A percentile compares a stretch with the other conserved stretches of the same genome.
Evolutionary conservation across 208 protist genomes (phyloP).

Genomic region (Acanthamoeba divionensis): DNA sequence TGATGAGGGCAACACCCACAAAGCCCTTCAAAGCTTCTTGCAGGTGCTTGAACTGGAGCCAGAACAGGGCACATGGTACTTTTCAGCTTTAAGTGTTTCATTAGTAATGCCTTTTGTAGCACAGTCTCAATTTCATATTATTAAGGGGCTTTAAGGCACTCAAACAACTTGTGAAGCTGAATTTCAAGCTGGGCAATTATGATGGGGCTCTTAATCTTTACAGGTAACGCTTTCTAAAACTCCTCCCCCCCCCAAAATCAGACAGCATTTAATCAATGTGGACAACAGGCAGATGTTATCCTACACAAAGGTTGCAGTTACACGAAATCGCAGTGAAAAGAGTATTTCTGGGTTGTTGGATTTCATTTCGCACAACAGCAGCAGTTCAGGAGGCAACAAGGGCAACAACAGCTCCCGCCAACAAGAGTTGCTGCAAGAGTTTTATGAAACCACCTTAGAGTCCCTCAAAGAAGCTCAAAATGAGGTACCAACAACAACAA

Average conservation of each 20-base stretch:
- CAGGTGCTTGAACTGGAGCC: conserved; percentile 30
- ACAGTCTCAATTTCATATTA: not conserved
- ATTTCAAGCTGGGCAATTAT: not conserved
- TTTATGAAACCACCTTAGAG: conserved; percentile 30
- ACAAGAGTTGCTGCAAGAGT: not conserved
- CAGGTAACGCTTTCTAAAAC: not conserved
- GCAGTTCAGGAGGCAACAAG: not conserved
- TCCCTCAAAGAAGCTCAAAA: conserved; percentile 28
- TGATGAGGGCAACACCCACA: not conserved
- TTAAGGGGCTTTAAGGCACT: conserved; percentile 40
- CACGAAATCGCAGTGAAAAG: conserved; percentile 39
- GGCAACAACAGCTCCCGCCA: not conserved
- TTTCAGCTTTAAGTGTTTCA: no score
- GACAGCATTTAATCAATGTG: no score
- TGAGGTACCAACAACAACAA: not conserved
- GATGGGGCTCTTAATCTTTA: no score
- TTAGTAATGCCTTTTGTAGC: no score
- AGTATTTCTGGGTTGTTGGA: not conserved
- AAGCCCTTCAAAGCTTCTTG: not conserved
- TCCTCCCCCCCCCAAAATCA: not conserved
- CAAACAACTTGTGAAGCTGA: conserved; percentile 43
- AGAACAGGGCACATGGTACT: conserved; percentile 20
- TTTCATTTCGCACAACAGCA: not conserved
- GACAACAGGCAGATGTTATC: not conserved
- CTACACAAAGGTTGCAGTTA: not conserved